phyloP scores from a whole-genome alignment of 176 grass and related monocot species.

The Avena eriantha region DNA sequence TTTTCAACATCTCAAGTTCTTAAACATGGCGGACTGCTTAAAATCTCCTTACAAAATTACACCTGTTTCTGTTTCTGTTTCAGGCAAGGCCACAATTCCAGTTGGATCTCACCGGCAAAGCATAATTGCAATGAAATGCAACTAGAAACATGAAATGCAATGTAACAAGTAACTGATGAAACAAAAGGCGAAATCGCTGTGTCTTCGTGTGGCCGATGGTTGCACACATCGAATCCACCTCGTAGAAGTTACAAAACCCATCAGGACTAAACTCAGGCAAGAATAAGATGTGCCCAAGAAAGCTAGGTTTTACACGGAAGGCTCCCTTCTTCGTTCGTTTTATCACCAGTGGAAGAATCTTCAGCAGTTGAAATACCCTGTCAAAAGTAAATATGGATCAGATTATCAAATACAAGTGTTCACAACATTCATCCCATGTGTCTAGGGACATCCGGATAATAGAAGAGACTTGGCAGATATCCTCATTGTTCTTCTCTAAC shows the following conservation, averaged over 20 bases:
- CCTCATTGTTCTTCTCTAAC: not conserved
- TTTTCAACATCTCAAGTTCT: not conserved
- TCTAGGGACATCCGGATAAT: not conserved
- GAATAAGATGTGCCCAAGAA: not conserved
- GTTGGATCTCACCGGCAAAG: not conserved
- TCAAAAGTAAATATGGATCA: not conserved
- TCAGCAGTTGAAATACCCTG: not conserved
- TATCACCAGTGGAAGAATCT: not conserved
- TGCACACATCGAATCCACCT: not conserved
- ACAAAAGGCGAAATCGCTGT: not conserved
- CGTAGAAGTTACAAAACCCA: not conserved
- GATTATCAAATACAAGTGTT: not conserved
- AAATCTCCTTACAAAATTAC: not conserved
- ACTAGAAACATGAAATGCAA: not conserved
- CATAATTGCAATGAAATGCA: too few relatives aligned
- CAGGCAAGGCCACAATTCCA: not conserved
- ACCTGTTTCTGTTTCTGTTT: not conserved
- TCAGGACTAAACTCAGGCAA: not conserved
- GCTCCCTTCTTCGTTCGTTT: not conserved
- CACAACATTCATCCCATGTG: not conserved
- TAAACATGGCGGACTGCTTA: not conserved
- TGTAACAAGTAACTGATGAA: not conserved
- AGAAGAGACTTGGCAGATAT: not conserved
- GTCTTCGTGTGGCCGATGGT: not conserved
- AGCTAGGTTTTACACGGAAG: not conserved